Evolutionary conservation across 805 yeast genomes (phyloP).

Genomic region (Suhomyces emberorum): DNA sequence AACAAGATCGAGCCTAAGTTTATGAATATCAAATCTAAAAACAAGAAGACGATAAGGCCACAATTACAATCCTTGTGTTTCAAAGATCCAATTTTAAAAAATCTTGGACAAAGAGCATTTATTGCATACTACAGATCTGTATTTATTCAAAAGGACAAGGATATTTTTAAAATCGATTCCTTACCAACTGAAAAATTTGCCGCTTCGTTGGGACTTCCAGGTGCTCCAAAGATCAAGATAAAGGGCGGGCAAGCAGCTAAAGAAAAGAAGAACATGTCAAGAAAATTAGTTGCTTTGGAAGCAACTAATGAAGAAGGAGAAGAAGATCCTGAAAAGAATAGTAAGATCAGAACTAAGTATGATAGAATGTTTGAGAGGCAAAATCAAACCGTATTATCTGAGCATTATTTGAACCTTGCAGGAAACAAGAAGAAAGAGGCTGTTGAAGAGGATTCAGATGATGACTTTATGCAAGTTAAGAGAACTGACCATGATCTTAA

Average conservation of each 20-base stretch:
- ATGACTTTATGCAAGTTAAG: slow-evolving; percentile 75
- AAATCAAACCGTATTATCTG: slow-evolving; percentile 88
- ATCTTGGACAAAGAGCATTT: slow-evolving; percentile 93
- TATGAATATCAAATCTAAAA: slow-evolving; percentile 71
- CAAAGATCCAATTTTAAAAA: slow-evolving; percentile 86
- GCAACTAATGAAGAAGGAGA: slow-evolving; percentile 59
- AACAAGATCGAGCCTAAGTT: slow-evolving; percentile 68
- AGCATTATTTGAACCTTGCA: slow-evolving; percentile 78
- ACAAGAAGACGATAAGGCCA: slow-evolving; percentile 68
- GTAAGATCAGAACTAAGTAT: slow-evolving; percentile 74
- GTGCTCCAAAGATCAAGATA: slow-evolving; percentile 90
- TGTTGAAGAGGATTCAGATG: slow-evolving; percentile 37
- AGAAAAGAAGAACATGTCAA: slow-evolving; percentile 76
- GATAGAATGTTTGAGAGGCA: slow-evolving; percentile 95
- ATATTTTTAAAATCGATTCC: slow-evolving; percentile 72
- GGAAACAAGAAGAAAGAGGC: slow-evolving; percentile 25
- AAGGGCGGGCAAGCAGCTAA: slow-evolving; percentile 55
- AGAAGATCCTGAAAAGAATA: slow-evolving; percentile 41
- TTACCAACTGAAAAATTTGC: slow-evolving; percentile 85
- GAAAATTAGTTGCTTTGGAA: slow-evolving; percentile 59
- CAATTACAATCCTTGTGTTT: slow-evolving; percentile 89
- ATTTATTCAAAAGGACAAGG: slow-evolving; percentile 82
- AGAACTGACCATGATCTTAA: slow-evolving; percentile 69
- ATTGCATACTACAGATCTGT: slow-evolving; percentile 86
- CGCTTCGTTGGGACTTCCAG: slow-evolving; percentile 85